Evolutionary conservation across 805 yeast species (phyloP).

Genomic region (Kluyveromyces aestuarii): DNA sequence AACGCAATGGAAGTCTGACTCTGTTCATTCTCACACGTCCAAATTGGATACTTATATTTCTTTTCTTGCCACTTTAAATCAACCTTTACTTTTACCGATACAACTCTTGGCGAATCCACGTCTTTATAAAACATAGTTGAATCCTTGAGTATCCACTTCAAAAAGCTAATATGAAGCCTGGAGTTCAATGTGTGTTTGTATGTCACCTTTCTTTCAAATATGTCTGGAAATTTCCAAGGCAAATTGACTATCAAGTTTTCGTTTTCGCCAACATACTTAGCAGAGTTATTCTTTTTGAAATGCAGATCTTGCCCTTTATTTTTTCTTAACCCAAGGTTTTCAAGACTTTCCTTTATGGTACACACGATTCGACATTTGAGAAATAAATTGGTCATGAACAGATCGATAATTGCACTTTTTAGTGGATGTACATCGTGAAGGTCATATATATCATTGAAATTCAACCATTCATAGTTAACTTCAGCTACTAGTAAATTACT

Average conservation of each 20-base stretch:
- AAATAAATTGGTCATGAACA: neutral
- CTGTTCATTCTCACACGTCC: neutral
- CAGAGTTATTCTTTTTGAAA: neutral
- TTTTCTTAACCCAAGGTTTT: neutral
- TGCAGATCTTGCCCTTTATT: neutral
- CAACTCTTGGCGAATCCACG: neutral
- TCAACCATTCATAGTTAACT: neutral
- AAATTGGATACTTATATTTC: neutral
- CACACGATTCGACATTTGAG: neutral
- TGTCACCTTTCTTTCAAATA: neutral
- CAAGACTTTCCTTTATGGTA: neutral
- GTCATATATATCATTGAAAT: neutral
- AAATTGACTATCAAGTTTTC: neutral
- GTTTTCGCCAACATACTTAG: neutral
- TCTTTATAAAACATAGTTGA: neutral
- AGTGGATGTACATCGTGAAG: neutral
- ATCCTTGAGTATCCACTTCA: neutral
- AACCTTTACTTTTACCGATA: neutral
- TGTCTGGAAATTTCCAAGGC: neutral
- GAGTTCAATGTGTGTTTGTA: neutral
- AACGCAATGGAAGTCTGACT: slow-evolving; percentile 1
- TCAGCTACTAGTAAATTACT: neutral
- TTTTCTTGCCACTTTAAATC: slow-evolving; percentile 1
- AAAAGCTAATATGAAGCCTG: neutral
- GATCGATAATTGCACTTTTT: neutral